Evolutionary conservation across 257 asterid genomes (phyloP).

Genomic region (Verbena officinalis): DNA sequence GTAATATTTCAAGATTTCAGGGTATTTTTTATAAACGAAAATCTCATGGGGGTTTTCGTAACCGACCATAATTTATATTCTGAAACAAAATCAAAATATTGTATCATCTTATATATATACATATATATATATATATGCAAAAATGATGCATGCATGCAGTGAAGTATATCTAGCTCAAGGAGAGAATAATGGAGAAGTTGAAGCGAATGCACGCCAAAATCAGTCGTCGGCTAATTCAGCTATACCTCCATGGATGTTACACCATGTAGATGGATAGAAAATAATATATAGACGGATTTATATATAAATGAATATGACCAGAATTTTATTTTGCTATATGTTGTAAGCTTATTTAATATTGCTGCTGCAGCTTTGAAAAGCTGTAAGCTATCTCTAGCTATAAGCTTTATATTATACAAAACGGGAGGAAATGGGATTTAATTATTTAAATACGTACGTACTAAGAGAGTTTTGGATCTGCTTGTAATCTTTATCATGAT

Average conservation of each 20-base stretch:
- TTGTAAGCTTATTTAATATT: background rate
- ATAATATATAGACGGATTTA: background rate
- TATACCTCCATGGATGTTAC: conserved; percentile 76
- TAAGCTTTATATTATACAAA: background rate
- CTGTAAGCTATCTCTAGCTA: background rate
- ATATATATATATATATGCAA: background rate
- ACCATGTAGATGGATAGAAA: conserved; percentile 31
- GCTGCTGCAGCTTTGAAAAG: background rate
- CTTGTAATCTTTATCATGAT: too few relatives aligned
- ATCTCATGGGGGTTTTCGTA: too few relatives aligned
- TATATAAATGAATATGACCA: background rate
- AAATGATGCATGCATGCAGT: conserved; percentile 37
- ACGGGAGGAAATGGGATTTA: background rate
- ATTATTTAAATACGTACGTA: too few relatives aligned
- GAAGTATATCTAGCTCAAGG: conserved; percentile 37
- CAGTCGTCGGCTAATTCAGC: conserved; percentile 38
- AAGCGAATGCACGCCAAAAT: conserved; percentile 39
- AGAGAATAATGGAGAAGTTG: conserved; percentile 43
- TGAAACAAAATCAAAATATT: too few relatives aligned
- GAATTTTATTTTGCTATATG: background rate
- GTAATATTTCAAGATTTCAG: too few relatives aligned
- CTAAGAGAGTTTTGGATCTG: too few relatives aligned
- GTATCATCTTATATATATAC: background rate
- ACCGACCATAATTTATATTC: too few relatives aligned
- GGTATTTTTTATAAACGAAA: too few relatives aligned